Evolutionary conservation across 139 green algal genomes (phyloP).

Genomic region (Deuterostichococcus epilithicus): DNA sequence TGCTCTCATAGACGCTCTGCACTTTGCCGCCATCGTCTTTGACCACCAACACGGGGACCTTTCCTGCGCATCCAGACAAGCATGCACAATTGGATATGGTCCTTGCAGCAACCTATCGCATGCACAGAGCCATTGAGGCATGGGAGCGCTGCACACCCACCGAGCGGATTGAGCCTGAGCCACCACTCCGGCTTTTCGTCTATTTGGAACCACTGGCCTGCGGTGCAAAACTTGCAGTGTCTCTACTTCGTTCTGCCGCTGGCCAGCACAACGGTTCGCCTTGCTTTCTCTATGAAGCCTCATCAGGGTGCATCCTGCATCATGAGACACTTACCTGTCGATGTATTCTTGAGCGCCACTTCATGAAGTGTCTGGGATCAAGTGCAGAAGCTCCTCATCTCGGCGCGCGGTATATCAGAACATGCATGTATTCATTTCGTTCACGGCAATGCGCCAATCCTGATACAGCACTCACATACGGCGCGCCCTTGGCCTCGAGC

Average conservation of each 20-base stretch:
- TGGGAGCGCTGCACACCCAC: not conserved
- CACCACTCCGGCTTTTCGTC: slow-evolving; percentile 23
- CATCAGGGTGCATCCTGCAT: too few species aligned
- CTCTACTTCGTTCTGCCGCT: too few species aligned
- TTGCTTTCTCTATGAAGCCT: too few species aligned
- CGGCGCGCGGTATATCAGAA: too few species aligned
- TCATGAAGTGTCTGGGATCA: not conserved
- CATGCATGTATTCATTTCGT: not conserved
- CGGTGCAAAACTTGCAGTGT: too few species aligned
- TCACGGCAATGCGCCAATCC: not conserved
- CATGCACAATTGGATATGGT: too few species aligned
- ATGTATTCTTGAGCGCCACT: slow-evolving; percentile 9
- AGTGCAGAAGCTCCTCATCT: slow-evolving; percentile 1
- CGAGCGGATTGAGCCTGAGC: slow-evolving; percentile 16
- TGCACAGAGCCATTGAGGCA: too few species aligned
- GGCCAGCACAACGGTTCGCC: too few species aligned
- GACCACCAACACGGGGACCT: slow-evolving; percentile 13
- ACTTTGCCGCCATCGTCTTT: not conserved
- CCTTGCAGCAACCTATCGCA: too few species aligned
- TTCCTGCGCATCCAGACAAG: too few species aligned
- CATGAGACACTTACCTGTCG: slow-evolving; percentile 13
- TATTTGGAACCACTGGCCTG: slow-evolving; percentile 2
- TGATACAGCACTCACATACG: slow-evolving; percentile 7
- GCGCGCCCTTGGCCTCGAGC: slow-evolving; percentile 36
- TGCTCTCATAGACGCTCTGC: slow-evolving; percentile 14